phyloP scores from a whole-genome alignment of 176 grass and related monocot genomes.

The Oryza officinalis region DNA sequence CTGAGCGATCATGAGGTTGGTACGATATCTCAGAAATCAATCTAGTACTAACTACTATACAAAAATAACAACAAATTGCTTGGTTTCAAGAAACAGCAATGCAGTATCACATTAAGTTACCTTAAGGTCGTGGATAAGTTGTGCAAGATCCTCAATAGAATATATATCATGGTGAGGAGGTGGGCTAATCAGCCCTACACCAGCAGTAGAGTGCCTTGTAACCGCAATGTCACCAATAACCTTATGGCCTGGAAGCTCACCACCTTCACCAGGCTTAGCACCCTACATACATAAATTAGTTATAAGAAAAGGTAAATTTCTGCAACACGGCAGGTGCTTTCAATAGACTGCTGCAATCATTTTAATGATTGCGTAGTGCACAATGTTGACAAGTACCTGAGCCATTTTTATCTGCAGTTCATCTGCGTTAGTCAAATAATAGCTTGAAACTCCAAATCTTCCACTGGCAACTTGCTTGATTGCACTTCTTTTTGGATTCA shows the following conservation, averaged over 20 bases:
- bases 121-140: conserved; percentile 98
- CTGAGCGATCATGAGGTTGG: background rate
- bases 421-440: conserved; percentile 96
- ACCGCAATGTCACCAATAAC: conserved; percentile 98
- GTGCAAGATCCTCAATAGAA: conserved; percentile 97
- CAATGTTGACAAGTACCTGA: conserved; percentile 62
- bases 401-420: conserved; percentile 99
- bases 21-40: background rate
- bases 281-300: conserved; percentile 56
- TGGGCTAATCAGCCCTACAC: conserved; percentile 97
- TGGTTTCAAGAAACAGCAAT: conserved; percentile 17
- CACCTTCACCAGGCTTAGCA: conserved; percentile 97
- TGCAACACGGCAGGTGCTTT: conserved; percentile 8
- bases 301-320: conserved; percentile 34
- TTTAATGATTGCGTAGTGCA: conserved; percentile 8
- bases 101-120: conserved; percentile 45
- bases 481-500: conserved; percentile 95
- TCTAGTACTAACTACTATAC: background rate
- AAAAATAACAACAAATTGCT: conserved; percentile 8
- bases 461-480: conserved; percentile 99
- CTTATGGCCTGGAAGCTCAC: conserved; percentile 97
- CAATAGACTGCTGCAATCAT: conserved; percentile 15
- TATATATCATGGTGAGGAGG: conserved; percentile 99
- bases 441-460: conserved; percentile 95
- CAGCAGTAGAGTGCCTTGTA: conserved; percentile 93